These are phyloP conservation scores for Xylariaceae sp. DNA, from an alignment of 2,329 filamentous ascomycete species.

Conservation along the genomic window DNA sequence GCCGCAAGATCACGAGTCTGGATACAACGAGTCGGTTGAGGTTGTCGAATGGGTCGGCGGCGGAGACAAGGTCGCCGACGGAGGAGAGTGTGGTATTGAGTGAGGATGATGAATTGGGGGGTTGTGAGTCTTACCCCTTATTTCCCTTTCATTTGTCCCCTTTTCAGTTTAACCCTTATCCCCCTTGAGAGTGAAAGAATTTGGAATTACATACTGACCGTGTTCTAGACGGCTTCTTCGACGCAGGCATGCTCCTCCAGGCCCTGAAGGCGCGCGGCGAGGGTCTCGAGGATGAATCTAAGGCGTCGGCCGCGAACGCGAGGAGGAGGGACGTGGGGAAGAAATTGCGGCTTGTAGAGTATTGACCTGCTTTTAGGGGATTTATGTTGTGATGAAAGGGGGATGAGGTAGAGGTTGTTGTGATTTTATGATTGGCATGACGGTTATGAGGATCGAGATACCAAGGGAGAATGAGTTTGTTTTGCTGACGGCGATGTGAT, in stretches of 20 bases:
- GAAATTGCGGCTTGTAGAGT: conserved; percentile 66
- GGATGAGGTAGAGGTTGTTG: neutral
- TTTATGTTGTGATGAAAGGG: conserved; percentile 4
- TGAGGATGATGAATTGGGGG: conserved; percentile 84
- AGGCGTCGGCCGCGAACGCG: conserved; percentile 50
- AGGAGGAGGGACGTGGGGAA: conserved; percentile 66
- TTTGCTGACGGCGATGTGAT: neutral
- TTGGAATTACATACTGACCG: neutral
- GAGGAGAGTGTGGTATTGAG: conserved; percentile 68
- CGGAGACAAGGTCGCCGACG: conserved; percentile 53
- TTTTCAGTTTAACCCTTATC: neutral
- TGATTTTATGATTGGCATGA: neutral
- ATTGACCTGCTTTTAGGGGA: conserved; percentile 39
- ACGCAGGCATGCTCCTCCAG: conserved; percentile 89
- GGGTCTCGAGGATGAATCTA: conserved; percentile 47
- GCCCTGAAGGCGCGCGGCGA: conserved; percentile 70
- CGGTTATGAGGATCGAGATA: conserved; percentile 9
- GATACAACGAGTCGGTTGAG: conserved; percentile 37
- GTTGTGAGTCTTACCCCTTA: conserved; percentile 63
- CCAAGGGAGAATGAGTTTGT: neutral
- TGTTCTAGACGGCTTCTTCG: conserved; percentile 83
- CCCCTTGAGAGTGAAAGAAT: too few relatives aligned
- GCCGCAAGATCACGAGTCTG: conserved; percentile 62
- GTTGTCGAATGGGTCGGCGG: conserved; percentile 35
- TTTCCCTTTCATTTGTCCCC: neutral